A percentile compares a stretch with the other conserved stretches of the same genome.
Conservation (phyloP, 1,284 basidiomycete genomes). For the Ganoderma leucocontextum region DNA sequence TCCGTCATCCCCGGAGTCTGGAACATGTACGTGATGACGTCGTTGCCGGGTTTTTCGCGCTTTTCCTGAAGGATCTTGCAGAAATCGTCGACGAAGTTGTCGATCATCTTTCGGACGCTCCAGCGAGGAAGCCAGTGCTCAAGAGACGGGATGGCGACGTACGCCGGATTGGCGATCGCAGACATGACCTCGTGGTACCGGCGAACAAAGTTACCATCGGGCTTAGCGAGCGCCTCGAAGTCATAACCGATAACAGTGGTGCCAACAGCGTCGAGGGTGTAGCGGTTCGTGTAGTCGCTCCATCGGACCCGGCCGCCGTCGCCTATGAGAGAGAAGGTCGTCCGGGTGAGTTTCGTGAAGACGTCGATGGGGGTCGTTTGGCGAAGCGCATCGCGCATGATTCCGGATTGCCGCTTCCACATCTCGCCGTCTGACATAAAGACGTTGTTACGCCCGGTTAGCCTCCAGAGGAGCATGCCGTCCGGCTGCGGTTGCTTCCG, state of each 20-base stretch:
- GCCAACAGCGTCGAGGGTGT: conserved; percentile 44
- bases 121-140: conserved; percentile 42
- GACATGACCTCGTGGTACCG: conserved; percentile 45
- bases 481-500: conserved; percentile 42
- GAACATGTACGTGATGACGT: conserved; percentile 45
- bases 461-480: conserved; percentile 39
- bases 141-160: conserved; percentile 42
- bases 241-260: conserved; percentile 46
- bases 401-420: conserved; percentile 41
- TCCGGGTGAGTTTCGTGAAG: conserved; percentile 37
- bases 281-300: conserved; percentile 41
- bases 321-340: conserved; percentile 38
- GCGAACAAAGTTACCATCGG: conserved; percentile 41
- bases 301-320: conserved; percentile 34
- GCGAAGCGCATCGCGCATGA: conserved; percentile 40
- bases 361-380: conserved; percentile 39
- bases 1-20: conserved; percentile 40
- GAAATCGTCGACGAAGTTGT: conserved; percentile 38
- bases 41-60: conserved; percentile 41
- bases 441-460: conserved; percentile 42
- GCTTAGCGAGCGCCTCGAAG: conserved; percentile 42
- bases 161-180: conserved; percentile 41
- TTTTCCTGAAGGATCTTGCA: conserved; percentile 36
- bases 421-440: conserved; percentile 41
- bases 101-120: conserved; percentile 34